Conservation (phyloP, 495 filamentous ascomycete species). For the Xylaria sp. region DNA sequence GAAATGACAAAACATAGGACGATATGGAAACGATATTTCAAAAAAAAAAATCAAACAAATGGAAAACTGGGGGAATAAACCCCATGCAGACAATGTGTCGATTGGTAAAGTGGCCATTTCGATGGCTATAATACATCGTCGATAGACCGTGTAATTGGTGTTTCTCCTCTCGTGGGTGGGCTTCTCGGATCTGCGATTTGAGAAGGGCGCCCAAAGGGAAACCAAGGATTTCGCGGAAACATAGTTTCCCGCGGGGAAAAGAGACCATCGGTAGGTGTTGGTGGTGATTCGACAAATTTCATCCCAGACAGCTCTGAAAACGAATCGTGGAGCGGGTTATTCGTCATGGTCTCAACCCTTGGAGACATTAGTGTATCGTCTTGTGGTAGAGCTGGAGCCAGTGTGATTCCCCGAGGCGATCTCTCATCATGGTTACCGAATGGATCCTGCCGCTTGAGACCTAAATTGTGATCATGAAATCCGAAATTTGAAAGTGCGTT, state of each 20-base stretch:
- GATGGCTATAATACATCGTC: constrained; percentile 57
- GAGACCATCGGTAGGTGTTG: constrained; percentile 51
- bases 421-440: constrained; percentile 32
- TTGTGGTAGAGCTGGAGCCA: constrained; percentile 42
- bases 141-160: constrained; percentile 71
- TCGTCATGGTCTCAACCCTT: constrained; percentile 59
- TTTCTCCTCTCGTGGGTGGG: constrained; percentile 67
- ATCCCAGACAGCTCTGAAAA: constrained; percentile 47
- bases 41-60: constrained; percentile 10
- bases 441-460: constrained; percentile 26
- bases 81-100: not conserved
- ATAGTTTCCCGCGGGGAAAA: constrained; percentile 60
- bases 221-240: constrained; percentile 58
- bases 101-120: not conserved
- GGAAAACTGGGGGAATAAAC: not conserved
- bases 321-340: constrained; percentile 56
- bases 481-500: constrained; percentile 41
- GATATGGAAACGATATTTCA: constrained; percentile 20
- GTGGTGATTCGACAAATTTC: constrained; percentile 56
- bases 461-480: constrained; percentile 42
- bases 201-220: constrained; percentile 51
- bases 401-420: constrained; percentile 35
- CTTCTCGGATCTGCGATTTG: constrained; percentile 66
- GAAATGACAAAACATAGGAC: constrained; percentile 31
- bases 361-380: constrained; percentile 59